Conservation (phyloP, 129 eudicot genomes). For the Tagetes patula region DNA sequence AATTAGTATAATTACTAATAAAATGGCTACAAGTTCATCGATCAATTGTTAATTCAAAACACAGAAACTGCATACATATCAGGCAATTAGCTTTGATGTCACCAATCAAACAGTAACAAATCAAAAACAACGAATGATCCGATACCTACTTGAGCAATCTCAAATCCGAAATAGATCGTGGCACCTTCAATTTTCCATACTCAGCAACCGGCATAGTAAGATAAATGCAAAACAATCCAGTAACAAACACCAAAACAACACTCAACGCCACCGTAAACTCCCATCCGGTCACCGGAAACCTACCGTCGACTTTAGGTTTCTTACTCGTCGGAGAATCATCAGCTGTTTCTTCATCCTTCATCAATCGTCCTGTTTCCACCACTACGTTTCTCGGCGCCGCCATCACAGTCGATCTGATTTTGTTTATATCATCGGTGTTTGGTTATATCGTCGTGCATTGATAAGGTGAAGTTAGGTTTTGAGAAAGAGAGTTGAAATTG, state of each 20-base stretch:
- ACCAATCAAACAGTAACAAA: constrained; percentile 6
- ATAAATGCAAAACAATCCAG: constrained; percentile 67
- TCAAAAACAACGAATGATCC: background rate
- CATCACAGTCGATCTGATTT: constrained; percentile 39
- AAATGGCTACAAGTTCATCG: background rate
- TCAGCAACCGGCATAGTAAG: constrained; percentile 86
- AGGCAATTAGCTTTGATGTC: background rate
- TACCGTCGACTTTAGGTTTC: constrained; percentile 52
- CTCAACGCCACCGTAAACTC: constrained; percentile 67
- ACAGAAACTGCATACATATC: background rate
- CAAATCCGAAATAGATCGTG: constrained; percentile 75
- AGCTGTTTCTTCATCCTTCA: constrained; percentile 37
- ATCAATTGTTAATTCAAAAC: background rate
- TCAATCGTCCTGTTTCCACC: constrained; percentile 30
- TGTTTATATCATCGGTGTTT: constrained; percentile 14
- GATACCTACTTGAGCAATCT: constrained; percentile 76
- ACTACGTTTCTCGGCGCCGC: constrained; percentile 71
- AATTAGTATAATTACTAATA: background rate
- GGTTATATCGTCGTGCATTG: constrained; percentile 5
- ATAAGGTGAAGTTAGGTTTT: background rate
- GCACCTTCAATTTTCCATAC: constrained; percentile 72
- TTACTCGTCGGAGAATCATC: constrained; percentile 70
- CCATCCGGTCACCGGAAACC: constrained; percentile 68
- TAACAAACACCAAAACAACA: constrained; percentile 54
- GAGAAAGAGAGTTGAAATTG: background rate